Evolutionary conservation across 805 yeast species (phyloP), one percentile per base, ranked within the genome.

Genomic region (Saturnispora kantuleensis): DNA sequence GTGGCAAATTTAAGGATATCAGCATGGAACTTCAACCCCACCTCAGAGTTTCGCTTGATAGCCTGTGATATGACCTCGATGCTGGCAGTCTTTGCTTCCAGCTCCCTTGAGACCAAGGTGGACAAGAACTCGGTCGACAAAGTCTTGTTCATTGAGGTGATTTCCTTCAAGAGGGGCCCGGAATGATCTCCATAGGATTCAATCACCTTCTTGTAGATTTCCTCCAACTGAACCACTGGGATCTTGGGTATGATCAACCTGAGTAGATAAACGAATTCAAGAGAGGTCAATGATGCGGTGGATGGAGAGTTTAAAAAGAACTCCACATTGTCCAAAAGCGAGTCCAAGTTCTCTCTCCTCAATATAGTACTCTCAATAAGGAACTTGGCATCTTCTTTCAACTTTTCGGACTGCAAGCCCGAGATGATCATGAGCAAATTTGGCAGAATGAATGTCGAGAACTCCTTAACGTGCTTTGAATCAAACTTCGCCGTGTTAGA

Each of bases 1-100:
- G 50, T 17, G 3, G 48, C 31, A 4, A 48, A 11, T 1, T 48
- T 47, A 44, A 71, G 52, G 2, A 73, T 63, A 12, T 55, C 48
- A 3, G 59, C 55, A n/a, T 68, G 54, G 46, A 69, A 67, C 26
- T 68, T 59, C 12, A 74, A 62, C n/a, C 81, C 80, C 42, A 81
- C 63, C 45, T 77, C 82, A 3, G 77, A 66, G 57, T 81, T 82
- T 43, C 80, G 66, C 26, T 66, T 66, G 11, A 81, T 54, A 4
- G 81, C 60, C 31, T 72, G 64, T 1, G 59, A 63, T 4, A 81
- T 56, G 43, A 82, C 59, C 1, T 54, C 51, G 75, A 77, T 74
- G 28, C 66, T 49, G 2, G 52, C 36, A 1, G 51, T 41, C 3
- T 13, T 10, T 1, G 38, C 26, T 0, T 43, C 39, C 5, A 68